Base-by-base conservation (phyloP, 352 stramenopile genomes). In the Thalassiosira mediterranea region DNA sequence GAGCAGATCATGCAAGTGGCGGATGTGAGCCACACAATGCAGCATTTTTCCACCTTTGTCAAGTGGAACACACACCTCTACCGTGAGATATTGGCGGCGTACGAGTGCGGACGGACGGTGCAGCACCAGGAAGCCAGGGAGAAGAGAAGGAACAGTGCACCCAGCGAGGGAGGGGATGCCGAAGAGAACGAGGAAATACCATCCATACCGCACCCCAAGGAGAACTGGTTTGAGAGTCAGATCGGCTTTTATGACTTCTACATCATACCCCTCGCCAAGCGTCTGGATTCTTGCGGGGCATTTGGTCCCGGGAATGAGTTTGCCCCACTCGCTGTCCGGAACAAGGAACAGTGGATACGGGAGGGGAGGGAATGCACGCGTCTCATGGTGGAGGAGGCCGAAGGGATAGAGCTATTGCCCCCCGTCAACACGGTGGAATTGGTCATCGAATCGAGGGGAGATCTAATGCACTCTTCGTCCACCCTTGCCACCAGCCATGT, bases 1-100 rank as follows among this genome's bases (percentile, higher is more conserved):
- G 76, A 85, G 56, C 71, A 81, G 31, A 66, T 85, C 38, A 85
- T 86, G 38, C 76, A 85, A 61, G 63, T 59, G 13, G 54, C 76
- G 13, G 76, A 85, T 65, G 72, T 85, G 13, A 51, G 57, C 23
- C 77, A 85, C 15, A 79, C 65, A 23, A 84, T 76, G 54, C 76
- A 84, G 46, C 25, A 72, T 47, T 79, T 72, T 64, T 47, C 58
- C 2, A 73, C 62, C 5, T 79, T 79, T 44, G 15, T 65, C 0
- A 79, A 72, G 31, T 79, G 70, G 70, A 79, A 79, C 58, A 37
- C 28, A 62, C 38, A 44, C 26, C 47, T 79, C 10, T 79, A 74
- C 48, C 25, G 53, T 26, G 70, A 79, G 53, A 37, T 79, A 32
- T 42, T 76, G 34, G 67, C 57, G 5, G 67, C 67, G 48, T 56